phyloP scores from a whole-genome alignment of 1,284 basidiomycete genomes.

The Fistulinella cinereoalba region DNA sequence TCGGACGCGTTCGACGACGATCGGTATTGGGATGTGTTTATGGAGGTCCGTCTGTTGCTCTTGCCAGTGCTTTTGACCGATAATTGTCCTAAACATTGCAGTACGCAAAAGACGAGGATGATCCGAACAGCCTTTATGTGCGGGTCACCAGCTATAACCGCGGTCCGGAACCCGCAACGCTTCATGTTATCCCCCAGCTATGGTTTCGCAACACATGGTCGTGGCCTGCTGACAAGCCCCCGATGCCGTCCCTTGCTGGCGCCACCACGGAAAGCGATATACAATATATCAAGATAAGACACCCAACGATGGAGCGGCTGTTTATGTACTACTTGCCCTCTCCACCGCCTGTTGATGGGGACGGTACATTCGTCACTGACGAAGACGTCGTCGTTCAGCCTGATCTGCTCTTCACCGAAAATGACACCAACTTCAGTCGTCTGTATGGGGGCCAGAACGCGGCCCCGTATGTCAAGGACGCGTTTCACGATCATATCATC shows the following conservation, averaged over 20 bases:
- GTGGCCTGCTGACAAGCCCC: conserved; percentile 82
- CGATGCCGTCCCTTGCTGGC: conserved; percentile 69
- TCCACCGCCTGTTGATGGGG: conserved; percentile 82
- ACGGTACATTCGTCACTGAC: conserved; percentile 56
- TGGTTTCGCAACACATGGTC: conserved; percentile 99
- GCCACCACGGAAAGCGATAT: conserved; percentile 51
- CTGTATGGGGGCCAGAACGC: conserved; percentile 88
- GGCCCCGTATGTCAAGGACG: conserved; percentile 89
- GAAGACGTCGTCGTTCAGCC: conserved; percentile 75
- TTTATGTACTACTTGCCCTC: conserved; percentile 90
- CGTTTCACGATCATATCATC: conserved; percentile 98
- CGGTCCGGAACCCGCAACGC: conserved; percentile 91
- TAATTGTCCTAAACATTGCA: conserved; percentile 36
- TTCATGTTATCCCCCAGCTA: conserved; percentile 93
- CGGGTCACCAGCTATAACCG: conserved; percentile 97
- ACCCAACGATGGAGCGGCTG: conserved; percentile 71
- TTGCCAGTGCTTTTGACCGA: too few relatives aligned
- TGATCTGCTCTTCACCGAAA: conserved; percentile 89
- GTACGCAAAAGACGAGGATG: conserved; percentile 97
- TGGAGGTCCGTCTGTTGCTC: conserved; percentile 62
- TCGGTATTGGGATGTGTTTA: conserved; percentile 96
- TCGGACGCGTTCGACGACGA: conserved; percentile 91
- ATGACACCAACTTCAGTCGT: conserved; percentile 93
- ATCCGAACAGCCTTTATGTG: conserved; percentile 84
- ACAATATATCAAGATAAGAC: conserved; percentile 69